A percentile compares a stretch with the other conserved stretches of the same genome.
phyloP scores from a whole-genome alignment of 2,329 filamentous ascomycete species.

The Hymenoscyphus albidus region DNA sequence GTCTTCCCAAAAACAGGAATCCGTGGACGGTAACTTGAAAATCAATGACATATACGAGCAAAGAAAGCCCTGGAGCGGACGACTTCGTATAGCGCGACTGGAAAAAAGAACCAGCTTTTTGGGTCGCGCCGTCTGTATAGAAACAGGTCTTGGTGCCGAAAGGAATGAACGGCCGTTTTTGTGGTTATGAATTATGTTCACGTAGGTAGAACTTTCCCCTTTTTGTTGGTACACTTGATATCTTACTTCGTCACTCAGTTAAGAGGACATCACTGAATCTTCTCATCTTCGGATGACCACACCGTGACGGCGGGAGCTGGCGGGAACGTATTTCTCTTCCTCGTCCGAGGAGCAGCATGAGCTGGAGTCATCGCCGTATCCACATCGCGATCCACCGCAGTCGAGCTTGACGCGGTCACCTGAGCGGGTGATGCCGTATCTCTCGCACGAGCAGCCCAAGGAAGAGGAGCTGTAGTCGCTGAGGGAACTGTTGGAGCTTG shows the following conservation, averaged over 20 bases:
- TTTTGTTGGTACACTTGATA: constrained; percentile 7
- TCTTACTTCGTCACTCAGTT: neutral
- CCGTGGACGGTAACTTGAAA: constrained; percentile 16
- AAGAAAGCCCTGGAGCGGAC: constrained; percentile 30
- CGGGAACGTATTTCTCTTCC: constrained; percentile 49
- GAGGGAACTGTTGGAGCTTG: constrained; percentile 61
- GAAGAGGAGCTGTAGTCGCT: constrained; percentile 79
- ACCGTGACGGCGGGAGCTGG: constrained; percentile 59
- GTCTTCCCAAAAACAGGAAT: constrained; percentile 13
- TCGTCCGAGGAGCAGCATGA: constrained; percentile 68
- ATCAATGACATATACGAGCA: constrained; percentile 20
- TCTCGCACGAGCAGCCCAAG: constrained; percentile 84
- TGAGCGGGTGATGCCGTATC: constrained; percentile 92
- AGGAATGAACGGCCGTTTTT: constrained; percentile 26
- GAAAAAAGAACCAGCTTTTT: constrained; percentile 25
- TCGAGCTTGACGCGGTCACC: constrained; percentile 94
- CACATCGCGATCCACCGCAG: constrained; percentile 85
- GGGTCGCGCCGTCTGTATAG: constrained; percentile 20
- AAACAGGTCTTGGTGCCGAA: constrained; percentile 18
- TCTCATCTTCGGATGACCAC: constrained; percentile 48
- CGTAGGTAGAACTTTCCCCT: constrained; percentile 14
- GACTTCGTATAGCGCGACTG: constrained; percentile 26
- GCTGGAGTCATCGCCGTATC: constrained; percentile 68
- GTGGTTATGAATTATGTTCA: constrained; percentile 3
- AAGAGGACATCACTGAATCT: neutral